Percentiles rank a stretch among this genome's conserved stretches.
Evolutionary conservation across 1,284 basidiomycete species (phyloP).

Genomic region (Cutaneotrichosporon cyanovorans): DNA sequence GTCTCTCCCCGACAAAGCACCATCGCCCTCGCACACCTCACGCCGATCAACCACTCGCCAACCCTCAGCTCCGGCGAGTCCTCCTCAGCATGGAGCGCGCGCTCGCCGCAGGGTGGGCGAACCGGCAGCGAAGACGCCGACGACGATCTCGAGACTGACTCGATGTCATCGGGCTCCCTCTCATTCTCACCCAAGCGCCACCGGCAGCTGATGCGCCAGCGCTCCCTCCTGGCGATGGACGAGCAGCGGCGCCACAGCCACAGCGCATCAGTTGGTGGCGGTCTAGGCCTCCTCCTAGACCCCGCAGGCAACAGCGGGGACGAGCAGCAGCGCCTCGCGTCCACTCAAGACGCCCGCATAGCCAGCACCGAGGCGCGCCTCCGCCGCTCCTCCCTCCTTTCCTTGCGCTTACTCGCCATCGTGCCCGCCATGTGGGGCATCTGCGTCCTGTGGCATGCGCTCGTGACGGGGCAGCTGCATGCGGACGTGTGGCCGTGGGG

Average conservation of each 20-base stretch:
- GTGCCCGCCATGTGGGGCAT: constrained; percentile 38
- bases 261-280: not conserved
- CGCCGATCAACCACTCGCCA: constrained; percentile 6
- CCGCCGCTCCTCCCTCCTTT: constrained; percentile 25
- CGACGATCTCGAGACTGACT: constrained; percentile 33
- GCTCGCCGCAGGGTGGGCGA: constrained; percentile 22
- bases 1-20: constrained; percentile 19
- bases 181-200: constrained; percentile 32
- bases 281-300: constrained; percentile 9
- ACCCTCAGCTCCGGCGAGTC: not conserved
- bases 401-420: constrained; percentile 33
- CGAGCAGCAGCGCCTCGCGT: constrained; percentile 3
- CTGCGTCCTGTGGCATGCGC: constrained; percentile 26
- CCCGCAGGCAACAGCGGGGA: constrained; percentile 6
- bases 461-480: constrained; percentile 29
- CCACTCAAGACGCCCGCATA: constrained; percentile 7
- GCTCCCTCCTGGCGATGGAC: not conserved
- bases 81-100: not conserved
- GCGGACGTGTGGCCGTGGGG: constrained; percentile 42
- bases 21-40: constrained; percentile 18
- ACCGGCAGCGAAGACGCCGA: constrained; percentile 38
- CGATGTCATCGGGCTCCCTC: constrained; percentile 32
- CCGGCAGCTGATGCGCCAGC: not conserved
- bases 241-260: not conserved
- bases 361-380: constrained; percentile 26